Base-by-base conservation (phyloP, 306 rosid species). In the Fragaria ananassa region DNA sequence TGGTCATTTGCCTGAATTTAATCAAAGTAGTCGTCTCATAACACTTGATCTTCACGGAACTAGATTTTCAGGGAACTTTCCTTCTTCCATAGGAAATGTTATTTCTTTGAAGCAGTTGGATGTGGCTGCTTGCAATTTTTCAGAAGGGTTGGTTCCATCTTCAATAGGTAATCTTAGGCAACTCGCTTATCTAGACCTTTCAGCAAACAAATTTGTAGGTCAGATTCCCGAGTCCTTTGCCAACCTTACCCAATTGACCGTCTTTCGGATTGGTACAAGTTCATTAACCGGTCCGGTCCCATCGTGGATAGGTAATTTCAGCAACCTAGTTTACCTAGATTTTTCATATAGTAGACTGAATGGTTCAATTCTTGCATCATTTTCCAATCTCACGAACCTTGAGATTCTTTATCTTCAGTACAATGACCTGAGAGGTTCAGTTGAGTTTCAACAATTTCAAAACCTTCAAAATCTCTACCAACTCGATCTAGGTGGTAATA, bases 321-420 rank as follows among this genome's bases (percentile, higher is more conserved):
- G 25, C 58, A 6, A 53, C 4, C 25, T 53, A 53, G 10, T 1
- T 7, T 19, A 53, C 58, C 58, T 53, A 53, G 57, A 51, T 19
- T 51, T 51, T 51, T 6, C 8, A 0, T 6, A 17, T 18, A 51
- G 19, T 6, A 4, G 3, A 18, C 3, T 51, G 7, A 53, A 19
- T 53, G 8, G 64, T 21, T 58, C 64, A 58, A 21, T 78, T 58
- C 81, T 71, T 9, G 1, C 4, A 0, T 60, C 81, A 5, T 9
- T 78, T 13, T 71, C n/a, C 29, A 27, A 31, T 6, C 80, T 80
- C 34, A 58, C 1, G 0, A 19, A 70, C 4, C 50, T 70, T 10
- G 1, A 47, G 12, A 0, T 0, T 2, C 19, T 60, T 5, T 1
- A 0, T 4, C 63, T 74, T 2, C 0, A 0, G 15, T 0, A 0